Base-by-base conservation (phyloP, 441 rosid genomes). In the Dalechampia spathulata region DNA sequence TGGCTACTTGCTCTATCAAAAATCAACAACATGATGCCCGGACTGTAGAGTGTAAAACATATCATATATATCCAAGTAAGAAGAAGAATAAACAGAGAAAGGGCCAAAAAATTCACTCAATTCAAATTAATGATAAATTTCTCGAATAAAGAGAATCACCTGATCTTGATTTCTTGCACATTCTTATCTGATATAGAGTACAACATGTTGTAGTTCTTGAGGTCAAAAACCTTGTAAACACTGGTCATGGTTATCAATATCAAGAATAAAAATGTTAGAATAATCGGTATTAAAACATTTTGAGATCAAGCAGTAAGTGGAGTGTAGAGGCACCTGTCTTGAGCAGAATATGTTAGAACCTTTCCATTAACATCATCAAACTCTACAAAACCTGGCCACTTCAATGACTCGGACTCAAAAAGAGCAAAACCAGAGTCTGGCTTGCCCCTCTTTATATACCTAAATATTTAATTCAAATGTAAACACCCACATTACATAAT, bases 361-460 rank as follows among this genome's bases (percentile, higher is more conserved):
- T 87, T 87, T 27, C 87, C 92, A 60, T 87, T 87, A 42, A 84
- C 92, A 70, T 87, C 96, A 80, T 87, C 96, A 67, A 87, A 87
- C 78, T 87, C 96, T 20, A 87, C 90, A 73, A 87, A 87, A 40
- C 92, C 96, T 11, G 96, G 92, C 96, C 96, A 87, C 66, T 84
- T 87, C 56, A 87, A 71, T 7, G 90, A 82, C 50, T 84, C 87
- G 12, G 96, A 84, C 69, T 85, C 96, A 73, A 87, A 87, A 52
- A 87, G 87, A 22, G 96, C 63, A 75, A 85, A 87, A 8, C 92
- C 96, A 2, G 90, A 82, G 61, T 82, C 87, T 5, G 90, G 82
- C 62, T 84, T 78, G 47, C 84, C 86, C 64, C 84, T 81, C 40
- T 73, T 66, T 52, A 87, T 84, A 68, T 87, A 84, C 62, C 96